These are phyloP conservation scores for Corniculantispora saksenae DNA, from an alignment of 2,329 filamentous ascomycete species.

Conservation along the genomic window DNA sequence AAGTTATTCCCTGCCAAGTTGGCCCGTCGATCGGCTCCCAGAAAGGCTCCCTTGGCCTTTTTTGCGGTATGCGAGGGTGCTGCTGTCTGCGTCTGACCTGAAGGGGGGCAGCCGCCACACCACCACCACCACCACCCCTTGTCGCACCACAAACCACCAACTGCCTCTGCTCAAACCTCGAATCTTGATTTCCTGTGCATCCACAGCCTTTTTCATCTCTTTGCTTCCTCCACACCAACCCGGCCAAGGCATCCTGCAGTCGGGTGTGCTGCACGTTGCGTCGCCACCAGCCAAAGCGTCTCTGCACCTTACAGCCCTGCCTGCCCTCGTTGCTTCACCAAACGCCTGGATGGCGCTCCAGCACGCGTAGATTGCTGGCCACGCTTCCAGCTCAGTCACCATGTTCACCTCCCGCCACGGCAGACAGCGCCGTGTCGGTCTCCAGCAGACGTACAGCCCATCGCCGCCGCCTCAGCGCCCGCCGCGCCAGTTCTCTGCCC, in stretches of 20 bases:
- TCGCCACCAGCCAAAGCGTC: neutral
- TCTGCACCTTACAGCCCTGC: neutral
- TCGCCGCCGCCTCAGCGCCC: slow-evolving; percentile 35
- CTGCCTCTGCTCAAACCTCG: slow-evolving; percentile 14
- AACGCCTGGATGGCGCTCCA: slow-evolving; percentile 13
- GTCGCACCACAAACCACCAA: slow-evolving; percentile 7
- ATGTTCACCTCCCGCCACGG: slow-evolving; percentile 41
- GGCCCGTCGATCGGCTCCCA: neutral
- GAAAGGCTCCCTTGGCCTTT: neutral
- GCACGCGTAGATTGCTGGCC: slow-evolving; percentile 6
- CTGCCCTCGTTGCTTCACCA: neutral
- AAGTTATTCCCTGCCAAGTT: neutral
- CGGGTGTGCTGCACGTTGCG: slow-evolving; percentile 1
- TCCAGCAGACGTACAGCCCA: slow-evolving; percentile 30
- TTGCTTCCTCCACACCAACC: slow-evolving; percentile 5
- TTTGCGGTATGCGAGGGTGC: neutral
- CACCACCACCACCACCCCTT: slow-evolving; percentile 7
- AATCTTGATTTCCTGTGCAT: slow-evolving; percentile 12
- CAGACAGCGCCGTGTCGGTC: slow-evolving; percentile 34
- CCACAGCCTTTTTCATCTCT: slow-evolving; percentile 1
- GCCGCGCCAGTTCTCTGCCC: slow-evolving; percentile 28
- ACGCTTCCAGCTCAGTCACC: slow-evolving; percentile 18
- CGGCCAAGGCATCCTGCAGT: neutral
- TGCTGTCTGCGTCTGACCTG: slow-evolving; percentile 16
- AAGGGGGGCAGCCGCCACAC: slow-evolving; percentile 10